Evolutionary conservation across 257 asterid genomes (phyloP).

Genomic region (Solanum stenotomum): DNA sequence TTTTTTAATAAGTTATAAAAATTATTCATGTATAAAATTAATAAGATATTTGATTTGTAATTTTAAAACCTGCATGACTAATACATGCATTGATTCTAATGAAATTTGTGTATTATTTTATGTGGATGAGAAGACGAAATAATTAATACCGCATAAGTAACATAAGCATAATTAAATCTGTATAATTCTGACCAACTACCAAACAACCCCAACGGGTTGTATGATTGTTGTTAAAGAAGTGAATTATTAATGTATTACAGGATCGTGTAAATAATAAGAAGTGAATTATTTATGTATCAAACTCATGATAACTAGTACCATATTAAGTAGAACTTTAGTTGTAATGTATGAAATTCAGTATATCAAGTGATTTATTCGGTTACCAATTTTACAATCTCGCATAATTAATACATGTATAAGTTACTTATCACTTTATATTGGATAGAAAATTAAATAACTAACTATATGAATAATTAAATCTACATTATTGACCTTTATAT

Average conservation of each 20-base stretch:
- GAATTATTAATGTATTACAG: background rate
- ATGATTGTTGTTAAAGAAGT: background rate
- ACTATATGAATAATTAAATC: no score
- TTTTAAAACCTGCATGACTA: background rate
- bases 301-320: background rate
- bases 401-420: background rate
- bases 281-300: background rate
- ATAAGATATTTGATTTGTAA: background rate
- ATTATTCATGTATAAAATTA: no score
- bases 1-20: background rate
- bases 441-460: background rate
- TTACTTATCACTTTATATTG: background rate
- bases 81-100: no score
- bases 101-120: background rate
- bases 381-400: background rate
- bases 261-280: background rate
- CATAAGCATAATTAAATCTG: no score
- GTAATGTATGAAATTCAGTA: background rate
- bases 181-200: background rate
- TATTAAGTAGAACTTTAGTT: background rate
- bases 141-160: no score
- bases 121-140: no score
- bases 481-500: background rate
- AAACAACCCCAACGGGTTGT: no score
- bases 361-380: background rate